Conservation (phyloP, 176 grass and related monocot genomes). For the Aegilops umbellulata region DNA sequence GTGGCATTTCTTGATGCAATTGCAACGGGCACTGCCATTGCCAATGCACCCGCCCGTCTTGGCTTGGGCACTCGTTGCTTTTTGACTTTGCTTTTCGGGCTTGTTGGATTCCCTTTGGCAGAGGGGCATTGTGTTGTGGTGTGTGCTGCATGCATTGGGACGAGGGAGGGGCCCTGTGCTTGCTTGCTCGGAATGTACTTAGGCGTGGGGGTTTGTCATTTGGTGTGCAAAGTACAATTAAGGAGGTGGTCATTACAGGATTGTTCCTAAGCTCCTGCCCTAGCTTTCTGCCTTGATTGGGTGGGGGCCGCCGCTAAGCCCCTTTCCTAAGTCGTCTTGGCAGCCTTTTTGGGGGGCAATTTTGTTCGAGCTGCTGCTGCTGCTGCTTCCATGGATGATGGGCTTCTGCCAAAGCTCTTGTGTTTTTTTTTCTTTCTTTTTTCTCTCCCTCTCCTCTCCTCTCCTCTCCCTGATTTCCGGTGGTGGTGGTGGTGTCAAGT, state of each 20-base stretch:
- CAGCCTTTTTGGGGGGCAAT: constrained; percentile 35
- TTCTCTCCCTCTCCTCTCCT: too few species aligned
- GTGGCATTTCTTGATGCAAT: constrained; percentile 30
- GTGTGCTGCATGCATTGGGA: constrained; percentile 32
- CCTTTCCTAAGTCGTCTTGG: constrained; percentile 43
- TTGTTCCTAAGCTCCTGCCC: constrained; percentile 26
- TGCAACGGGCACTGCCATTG: constrained; percentile 10
- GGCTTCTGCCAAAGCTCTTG: constrained; percentile 31
- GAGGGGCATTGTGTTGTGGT: constrained; percentile 16
- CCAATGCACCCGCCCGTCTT: neutral
- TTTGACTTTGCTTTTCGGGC: constrained; percentile 50
- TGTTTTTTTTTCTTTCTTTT: too few species aligned
- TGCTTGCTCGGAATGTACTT: constrained; percentile 32
- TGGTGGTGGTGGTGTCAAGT: neutral
- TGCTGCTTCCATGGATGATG: constrained; percentile 10
- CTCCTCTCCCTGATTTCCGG: neutral
- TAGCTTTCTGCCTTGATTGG: constrained; percentile 44
- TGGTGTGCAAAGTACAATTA: constrained; percentile 52
- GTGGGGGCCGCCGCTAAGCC: constrained; percentile 4
- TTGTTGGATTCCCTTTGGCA: constrained; percentile 63
- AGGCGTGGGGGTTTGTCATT: constrained; percentile 47
- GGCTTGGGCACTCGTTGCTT: constrained; percentile 43
- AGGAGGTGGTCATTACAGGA: constrained; percentile 40
- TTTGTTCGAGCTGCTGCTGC: constrained; percentile 37
- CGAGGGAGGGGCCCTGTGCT: neutral